Conservation (phyloP, 23 red algal genomes). For the Rhodosorus marinus region DNA sequence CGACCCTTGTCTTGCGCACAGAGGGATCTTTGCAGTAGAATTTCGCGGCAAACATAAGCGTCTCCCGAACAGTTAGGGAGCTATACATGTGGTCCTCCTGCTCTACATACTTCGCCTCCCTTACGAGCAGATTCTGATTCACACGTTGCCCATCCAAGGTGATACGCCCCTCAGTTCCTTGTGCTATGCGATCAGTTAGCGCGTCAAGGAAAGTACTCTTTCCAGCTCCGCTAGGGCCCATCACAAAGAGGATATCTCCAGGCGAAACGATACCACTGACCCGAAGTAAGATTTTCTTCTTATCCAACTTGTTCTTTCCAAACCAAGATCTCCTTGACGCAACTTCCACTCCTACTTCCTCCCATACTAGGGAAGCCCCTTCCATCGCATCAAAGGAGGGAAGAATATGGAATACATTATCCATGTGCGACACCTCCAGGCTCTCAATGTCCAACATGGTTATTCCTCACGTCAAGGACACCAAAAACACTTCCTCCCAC, state of each 20-base stretch:
- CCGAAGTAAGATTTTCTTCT: slow-evolving; percentile 6
- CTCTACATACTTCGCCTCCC: slow-evolving; percentile 13
- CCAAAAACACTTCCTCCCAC: no score
- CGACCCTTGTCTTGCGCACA: slow-evolving; percentile 9
- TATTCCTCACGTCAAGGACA: no score
- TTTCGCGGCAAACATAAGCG: slow-evolving; percentile 14
- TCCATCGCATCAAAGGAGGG: no score
- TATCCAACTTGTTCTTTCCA: neutral
- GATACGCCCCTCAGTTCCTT: slow-evolving; percentile 4
- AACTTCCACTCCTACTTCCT: no score
- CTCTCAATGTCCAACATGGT: no score
- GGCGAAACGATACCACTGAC: slow-evolving; percentile 13
- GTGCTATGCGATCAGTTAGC: slow-evolving; percentile 5
- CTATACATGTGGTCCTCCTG: slow-evolving; percentile 11
- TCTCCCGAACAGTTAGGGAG: slow-evolving; percentile 14
- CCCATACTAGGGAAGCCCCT: no score
- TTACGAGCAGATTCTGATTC: slow-evolving; percentile 1
- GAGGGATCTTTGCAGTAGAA: neutral
- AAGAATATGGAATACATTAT: no score
- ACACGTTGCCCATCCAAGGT: slow-evolving; percentile 5
- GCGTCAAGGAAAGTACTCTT: slow-evolving; percentile 23
- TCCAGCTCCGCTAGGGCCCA: slow-evolving; percentile 14
- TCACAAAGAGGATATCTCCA: slow-evolving; percentile 12
- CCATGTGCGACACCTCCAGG: no score
- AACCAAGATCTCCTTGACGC: no score